These are phyloP conservation scores for Nakazawaea peltata DNA, from an alignment of 805 yeast species.

Conservation along the genomic window DNA sequence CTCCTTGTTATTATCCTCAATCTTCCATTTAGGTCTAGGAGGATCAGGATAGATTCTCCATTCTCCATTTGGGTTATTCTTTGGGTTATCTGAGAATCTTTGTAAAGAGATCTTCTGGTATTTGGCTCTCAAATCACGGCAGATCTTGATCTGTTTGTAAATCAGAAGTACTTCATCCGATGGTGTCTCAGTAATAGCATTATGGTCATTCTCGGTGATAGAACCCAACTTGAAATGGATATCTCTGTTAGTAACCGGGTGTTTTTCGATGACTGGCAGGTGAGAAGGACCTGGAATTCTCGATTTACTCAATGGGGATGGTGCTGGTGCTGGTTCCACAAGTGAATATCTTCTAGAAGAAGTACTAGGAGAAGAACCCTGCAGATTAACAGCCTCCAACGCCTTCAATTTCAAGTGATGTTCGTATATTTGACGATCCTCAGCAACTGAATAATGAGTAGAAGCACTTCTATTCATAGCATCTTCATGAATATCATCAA, in stretches of 20 bases:
- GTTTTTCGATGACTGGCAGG: no score
- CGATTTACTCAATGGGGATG: slow-evolving; percentile 10
- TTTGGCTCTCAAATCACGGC: slow-evolving; percentile 68
- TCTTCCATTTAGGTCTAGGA: slow-evolving; percentile 82
- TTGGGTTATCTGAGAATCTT: slow-evolving; percentile 73
- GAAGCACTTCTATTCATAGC: slow-evolving; percentile 16
- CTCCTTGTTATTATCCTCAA: slow-evolving; percentile 21
- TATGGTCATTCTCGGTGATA: slow-evolving; percentile 39
- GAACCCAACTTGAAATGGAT: slow-evolving; percentile 35
- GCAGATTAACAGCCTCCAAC: slow-evolving; percentile 32
- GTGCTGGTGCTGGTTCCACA: slow-evolving; percentile 33
- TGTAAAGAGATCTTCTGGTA: slow-evolving; percentile 71
- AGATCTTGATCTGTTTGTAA: slow-evolving; percentile 51
- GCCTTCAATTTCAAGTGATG: slow-evolving; percentile 63
- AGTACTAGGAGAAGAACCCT: not conserved
- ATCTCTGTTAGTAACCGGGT: no score
- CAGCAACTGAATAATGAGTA: slow-evolving; percentile 57
- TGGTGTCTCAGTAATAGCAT: slow-evolving; percentile 45
- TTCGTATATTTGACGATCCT: slow-evolving; percentile 55
- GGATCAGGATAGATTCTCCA: slow-evolving; percentile 93
- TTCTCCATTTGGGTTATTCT: slow-evolving; percentile 41
- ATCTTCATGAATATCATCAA: slow-evolving; percentile 4
- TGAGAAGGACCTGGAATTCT: slow-evolving; percentile 1
- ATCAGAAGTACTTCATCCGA: slow-evolving; percentile 61
- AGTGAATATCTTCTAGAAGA: slow-evolving; percentile 23